Evolutionary conservation across 176 grass and related monocot genomes (phyloP).

Genomic region (Lolium multiflorum): DNA sequence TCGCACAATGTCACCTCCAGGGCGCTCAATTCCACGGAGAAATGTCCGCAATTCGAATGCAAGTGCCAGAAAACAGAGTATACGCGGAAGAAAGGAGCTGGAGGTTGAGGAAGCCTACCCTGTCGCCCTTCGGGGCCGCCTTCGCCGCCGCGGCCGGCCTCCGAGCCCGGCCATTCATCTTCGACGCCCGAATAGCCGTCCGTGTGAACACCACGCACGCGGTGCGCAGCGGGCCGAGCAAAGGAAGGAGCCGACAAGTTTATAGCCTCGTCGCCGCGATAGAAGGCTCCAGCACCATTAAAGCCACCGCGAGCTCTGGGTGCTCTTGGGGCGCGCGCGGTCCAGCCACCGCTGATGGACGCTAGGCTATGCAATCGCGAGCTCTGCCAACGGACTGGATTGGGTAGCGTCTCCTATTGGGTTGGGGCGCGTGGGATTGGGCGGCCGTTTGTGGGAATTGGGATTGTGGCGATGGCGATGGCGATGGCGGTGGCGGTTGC

Average conservation of each 20-base stretch:
- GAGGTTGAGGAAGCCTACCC: constrained; percentile 57
- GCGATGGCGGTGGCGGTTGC: constrained; percentile 19
- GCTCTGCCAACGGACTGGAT: constrained; percentile 17
- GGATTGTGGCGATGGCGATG: constrained; percentile 47
- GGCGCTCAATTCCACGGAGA: constrained; percentile 54
- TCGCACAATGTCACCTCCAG: constrained; percentile 29
- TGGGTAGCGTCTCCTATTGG: constrained; percentile 23
- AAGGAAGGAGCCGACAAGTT: background rate
- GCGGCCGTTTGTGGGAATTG: constrained; percentile 22
- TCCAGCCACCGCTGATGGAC: constrained; percentile 41
- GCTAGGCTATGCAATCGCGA: background rate
- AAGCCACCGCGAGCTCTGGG: constrained; percentile 31
- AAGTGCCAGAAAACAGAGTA: constrained; percentile 33
- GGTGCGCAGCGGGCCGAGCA: background rate
- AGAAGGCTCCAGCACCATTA: constrained; percentile 24
- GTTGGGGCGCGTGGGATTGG: background rate
- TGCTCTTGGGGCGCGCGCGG: constrained; percentile 6
- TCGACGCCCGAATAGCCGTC: constrained; percentile 20
- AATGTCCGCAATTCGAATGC: constrained; percentile 40
- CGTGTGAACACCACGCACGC: background rate
- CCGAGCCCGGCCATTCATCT: constrained; percentile 52
- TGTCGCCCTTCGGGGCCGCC: constrained; percentile 53
- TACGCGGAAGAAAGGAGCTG: background rate
- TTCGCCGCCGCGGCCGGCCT: constrained; percentile 31
- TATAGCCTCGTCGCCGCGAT: background rate